Evolutionary conservation across 202 grass and related monocot species (phyloP), one percentile per base, ranked within the genome.

Genomic region (Setaria italica): DNA sequence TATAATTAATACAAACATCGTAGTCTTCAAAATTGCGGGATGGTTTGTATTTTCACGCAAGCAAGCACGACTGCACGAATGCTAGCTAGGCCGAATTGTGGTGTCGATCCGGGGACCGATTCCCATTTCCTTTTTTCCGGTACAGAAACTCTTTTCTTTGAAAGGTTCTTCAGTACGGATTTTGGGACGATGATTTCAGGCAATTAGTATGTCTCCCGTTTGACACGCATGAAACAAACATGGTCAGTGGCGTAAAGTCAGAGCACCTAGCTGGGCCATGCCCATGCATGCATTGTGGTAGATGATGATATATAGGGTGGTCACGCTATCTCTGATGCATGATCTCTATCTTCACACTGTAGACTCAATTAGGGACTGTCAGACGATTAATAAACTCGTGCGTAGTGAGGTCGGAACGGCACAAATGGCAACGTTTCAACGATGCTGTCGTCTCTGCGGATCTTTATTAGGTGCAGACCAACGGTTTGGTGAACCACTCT

Each of bases 401-500:
- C n/a, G 6, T 32, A 37, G 35, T 4, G 63, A 72, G 71, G 21
- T 42, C 53, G 11, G 41, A 21, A 58, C 45, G 51, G 19, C 64
- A 80, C 82, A 87, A 47, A 85, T 74, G 80, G 83, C 86, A 78
- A 1, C 49, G 55, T 80, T 64, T 85, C 72, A 77, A 90, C 59
- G 53, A 60, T 72, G 70, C 72, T 82, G 70, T 59, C 76, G 56
- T 65, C 51, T 11, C 71, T 16, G 84, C 63, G 65, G 17, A 90
- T 94, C 82, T 92, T 85, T 67, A 90, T 85, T 90, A 89, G 87
- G 87, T 94, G 72, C 32, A 72, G 87, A 64, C 80, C 76, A 81
- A 72, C 79, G 66, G 80, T 86, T 93, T 77, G 86, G 86, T 88
- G 89, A 92, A 86, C 89, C 51, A 94, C 87, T 88, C 55, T 9